A percentile compares a stretch with the other conserved stretches of the same genome.
phyloP scores from a whole-genome alignment of 805 yeast genomes.

The Cyberlindnera meyerae region DNA sequence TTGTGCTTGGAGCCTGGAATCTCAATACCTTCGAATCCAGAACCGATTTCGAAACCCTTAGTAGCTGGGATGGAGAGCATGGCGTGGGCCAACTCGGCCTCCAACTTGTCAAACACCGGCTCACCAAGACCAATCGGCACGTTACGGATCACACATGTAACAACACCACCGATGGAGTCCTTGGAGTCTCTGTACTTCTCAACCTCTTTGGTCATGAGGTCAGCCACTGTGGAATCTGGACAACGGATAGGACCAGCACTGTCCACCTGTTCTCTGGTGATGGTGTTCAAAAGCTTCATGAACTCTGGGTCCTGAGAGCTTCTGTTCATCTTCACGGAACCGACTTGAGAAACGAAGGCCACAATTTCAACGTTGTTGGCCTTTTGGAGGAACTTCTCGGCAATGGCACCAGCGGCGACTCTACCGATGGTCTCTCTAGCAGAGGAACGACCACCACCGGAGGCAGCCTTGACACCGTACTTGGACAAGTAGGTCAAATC shows the following conservation, averaged over 20 bases:
- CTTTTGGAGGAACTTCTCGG: constrained; percentile 80
- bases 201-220: constrained; percentile 78
- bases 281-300: constrained; percentile 59
- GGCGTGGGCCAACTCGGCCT: constrained; percentile 94
- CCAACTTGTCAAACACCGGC: constrained; percentile 95
- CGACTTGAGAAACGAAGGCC: constrained; percentile 94
- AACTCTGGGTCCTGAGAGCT: constrained; percentile 62
- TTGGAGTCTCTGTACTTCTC: constrained; percentile 79
- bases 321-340: constrained; percentile 72
- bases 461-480: constrained; percentile 88
- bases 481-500: constrained; percentile 89
- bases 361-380: constrained; percentile 87
- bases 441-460: constrained; percentile 96
- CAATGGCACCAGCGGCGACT: constrained; percentile 98
- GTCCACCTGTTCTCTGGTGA: constrained; percentile 87
- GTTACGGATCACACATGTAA: constrained; percentile 93
- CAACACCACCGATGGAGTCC: constrained; percentile 97
- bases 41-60: constrained; percentile 96
- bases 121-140: constrained; percentile 96
- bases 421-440: constrained; percentile 98
- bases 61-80: constrained; percentile 98
- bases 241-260: constrained; percentile 88
- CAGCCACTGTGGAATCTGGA: constrained; percentile 71
- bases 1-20: constrained; percentile 94
- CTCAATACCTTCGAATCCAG: constrained; percentile 87